Evolutionary conservation across 768 basidiomycete genomes (phyloP).

Genomic region (Rhodotorula kratochvilovae): DNA sequence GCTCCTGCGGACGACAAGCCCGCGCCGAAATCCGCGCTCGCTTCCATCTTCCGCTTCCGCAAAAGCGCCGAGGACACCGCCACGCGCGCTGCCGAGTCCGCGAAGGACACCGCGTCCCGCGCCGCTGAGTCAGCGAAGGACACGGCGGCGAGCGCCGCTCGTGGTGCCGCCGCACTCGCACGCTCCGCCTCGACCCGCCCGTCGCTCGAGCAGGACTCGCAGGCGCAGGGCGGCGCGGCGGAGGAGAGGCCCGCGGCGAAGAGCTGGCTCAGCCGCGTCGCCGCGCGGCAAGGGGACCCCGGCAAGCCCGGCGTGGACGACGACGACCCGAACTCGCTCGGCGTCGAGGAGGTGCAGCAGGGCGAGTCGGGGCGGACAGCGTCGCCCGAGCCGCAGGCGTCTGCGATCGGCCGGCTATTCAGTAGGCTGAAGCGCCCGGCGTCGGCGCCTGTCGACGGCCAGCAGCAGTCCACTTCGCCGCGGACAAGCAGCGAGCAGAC

Average conservation of each 20-base stretch:
- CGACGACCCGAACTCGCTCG: slow-evolving; percentile 9
- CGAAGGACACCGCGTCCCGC: background rate
- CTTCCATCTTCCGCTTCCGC: slow-evolving; percentile 9
- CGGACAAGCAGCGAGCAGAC: background rate
- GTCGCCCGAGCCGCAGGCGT: background rate
- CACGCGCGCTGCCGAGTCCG: background rate
- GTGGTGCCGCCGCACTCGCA: background rate
- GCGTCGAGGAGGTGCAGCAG: slow-evolving; percentile 8
- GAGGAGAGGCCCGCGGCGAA: background rate
- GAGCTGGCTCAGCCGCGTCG: background rate
- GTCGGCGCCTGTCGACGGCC: background rate
- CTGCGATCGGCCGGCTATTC: slow-evolving; percentile 22
- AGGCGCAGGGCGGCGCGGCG: background rate
- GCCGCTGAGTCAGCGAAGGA: slow-evolving; percentile 6
- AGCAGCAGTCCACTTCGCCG: background rate
- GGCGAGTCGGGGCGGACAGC: slow-evolving; percentile 6
- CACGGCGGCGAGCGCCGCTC: no score
- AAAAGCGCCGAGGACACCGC: slow-evolving; percentile 1
- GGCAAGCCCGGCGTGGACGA: background rate
- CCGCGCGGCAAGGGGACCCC: background rate
- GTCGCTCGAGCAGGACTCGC: background rate
- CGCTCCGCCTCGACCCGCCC: background rate
- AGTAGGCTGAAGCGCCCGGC: slow-evolving; percentile 9
- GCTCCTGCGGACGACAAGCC: background rate
- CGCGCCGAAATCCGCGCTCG: background rate